Base-by-base conservation (phyloP, 208 protist genomes). In the Leishmania martiniquensis region DNA sequence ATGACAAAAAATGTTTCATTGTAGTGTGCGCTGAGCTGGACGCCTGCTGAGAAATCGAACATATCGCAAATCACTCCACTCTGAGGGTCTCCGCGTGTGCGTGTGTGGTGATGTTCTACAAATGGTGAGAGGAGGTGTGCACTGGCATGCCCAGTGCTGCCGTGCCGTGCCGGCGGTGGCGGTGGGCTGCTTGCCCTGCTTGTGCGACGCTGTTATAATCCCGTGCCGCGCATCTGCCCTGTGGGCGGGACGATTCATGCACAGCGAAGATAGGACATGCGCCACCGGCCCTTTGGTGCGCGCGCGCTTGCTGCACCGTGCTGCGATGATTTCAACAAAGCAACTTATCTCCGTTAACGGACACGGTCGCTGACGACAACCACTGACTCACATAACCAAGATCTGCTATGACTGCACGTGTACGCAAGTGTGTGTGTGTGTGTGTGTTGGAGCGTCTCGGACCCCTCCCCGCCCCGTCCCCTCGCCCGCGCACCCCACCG, bases 301-400 rank as follows among this genome's bases (percentile, higher is more conserved):
- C 9, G 52, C 42, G 51, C 20, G 52, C 25, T n/a, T 12, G 71
- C 25, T 45, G 54, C 55, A 44, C 4, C n/a, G 44, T 22, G 71
- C 71, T 7, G 39, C 17, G 34, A 44, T 75, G 72, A 76, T 76
- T 76, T 42, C 72, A 76, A n/a, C 49, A 76, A 66, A 51, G 72
- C 72, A 76, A 76, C 67, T 54, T 76, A 76, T 77, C 83, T 90
- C 86, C 83, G 81, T 91, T 87, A 84, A 77, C 82, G 76, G 84
- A 91, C 66, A 69, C 72, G 66, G 63, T 59, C 71, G 59, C 72
- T 91, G 90, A 91, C 90, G 90, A 94, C 82, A 89, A 85, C 81
- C 75, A 88, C 88, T 91, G 86, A 87, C 72, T 85, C 76, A 52
- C 42, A 80, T 80, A 86, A 91, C 90, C 90, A 93, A 93, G 90